Base-by-base conservation (phyloP, 2,329 filamentous ascomycete species). In the Botrytis galanthina region DNA sequence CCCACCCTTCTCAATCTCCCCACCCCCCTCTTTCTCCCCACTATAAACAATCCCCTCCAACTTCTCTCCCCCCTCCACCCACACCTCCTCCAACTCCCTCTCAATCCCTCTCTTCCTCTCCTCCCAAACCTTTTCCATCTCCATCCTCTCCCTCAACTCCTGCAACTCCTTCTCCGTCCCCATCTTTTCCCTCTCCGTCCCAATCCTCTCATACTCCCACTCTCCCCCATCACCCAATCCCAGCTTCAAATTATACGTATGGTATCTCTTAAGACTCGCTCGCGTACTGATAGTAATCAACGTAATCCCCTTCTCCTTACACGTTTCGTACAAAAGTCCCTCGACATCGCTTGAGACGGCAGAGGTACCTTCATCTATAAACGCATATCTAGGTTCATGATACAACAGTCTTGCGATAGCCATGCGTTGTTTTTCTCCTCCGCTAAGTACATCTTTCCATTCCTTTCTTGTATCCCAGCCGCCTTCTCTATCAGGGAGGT, bases 361-460 rank as follows among this genome's bases (percentile, higher is more conserved):
- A 74, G 93, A 97, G 0, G 96, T 99, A 12, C 94, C 95, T 83
- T 99, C 96, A 76, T 99, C 96, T 73, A 99, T 90, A 79, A 99
- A 94, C 3, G 94, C 96, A 81, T 97, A 99, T 74, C 92, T 87
- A 26, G 96, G 96, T 84, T 98, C 95, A 80, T 99, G 96, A 80
- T 99, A 99, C 59, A 98, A 85, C 68, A 99, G 82, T 62, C 96
- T 87, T 6, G 97, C 95, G 79, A 99, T 94, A 0, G 90, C 94
- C 88, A 99, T 93, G 35, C 96, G 87, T 84, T 99, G 96, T 85
- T 99, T 99, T 86, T 99, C 96, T 20, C 96, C 96, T 57, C 96
- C 96, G 76, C 92, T 95, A n/a, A 99, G 86, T 7, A 99, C 94
- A 78, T 98, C 95, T 84, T 98, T 98, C 96, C 96, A 99, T 81